phyloP scores from a whole-genome alignment of 2,329 filamentous ascomycete species.

The Fusarium floridanum region DNA sequence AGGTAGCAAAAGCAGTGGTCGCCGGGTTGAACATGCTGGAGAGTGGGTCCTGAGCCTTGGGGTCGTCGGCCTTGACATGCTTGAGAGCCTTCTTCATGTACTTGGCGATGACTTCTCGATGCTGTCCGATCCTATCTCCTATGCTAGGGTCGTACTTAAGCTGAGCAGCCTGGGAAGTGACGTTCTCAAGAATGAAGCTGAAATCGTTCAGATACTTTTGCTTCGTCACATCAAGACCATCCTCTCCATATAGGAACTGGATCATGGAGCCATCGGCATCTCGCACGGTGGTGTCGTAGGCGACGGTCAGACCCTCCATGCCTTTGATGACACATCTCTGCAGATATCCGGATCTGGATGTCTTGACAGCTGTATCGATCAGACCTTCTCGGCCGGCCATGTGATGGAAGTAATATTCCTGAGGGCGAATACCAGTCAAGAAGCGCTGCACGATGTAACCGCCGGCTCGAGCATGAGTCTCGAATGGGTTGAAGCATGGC shows the following conservation, averaged over 20 bases:
- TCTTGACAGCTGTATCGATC: constrained; percentile 99
- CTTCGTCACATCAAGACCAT: constrained; percentile 94
- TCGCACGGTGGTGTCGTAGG: constrained; percentile 94
- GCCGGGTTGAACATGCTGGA: constrained; percentile 80
- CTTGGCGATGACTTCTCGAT: constrained; percentile 74
- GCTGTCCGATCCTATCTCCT: constrained; percentile 60
- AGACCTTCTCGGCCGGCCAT: constrained; percentile 99
- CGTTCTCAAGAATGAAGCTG: constrained; percentile 89
- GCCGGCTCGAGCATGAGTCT: constrained; percentile 88
- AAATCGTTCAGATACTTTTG: constrained; percentile 93
- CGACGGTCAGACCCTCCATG: constrained; percentile 92
- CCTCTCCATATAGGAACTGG: constrained; percentile 97
- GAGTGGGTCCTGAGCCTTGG: constrained; percentile 79
- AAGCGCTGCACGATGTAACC: constrained; percentile 97
- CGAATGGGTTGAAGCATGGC: constrained; percentile 93
- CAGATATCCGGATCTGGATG: constrained; percentile 94
- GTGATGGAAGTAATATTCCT: constrained; percentile 99
- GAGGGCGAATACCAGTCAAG: constrained; percentile 95
- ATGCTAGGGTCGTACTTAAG: constrained; percentile 73
- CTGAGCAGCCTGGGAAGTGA: constrained; percentile 82
- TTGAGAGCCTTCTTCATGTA: constrained; percentile 88
- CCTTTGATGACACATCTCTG: constrained; percentile 98
- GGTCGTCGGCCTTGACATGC: constrained; percentile 69
- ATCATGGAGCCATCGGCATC: constrained; percentile 94
- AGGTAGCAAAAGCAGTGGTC: constrained; percentile 85